Evolutionary conservation across 345 rosid genomes (phyloP), one percentile per base, ranked within the genome.

Genomic region (Citrus cavaleriei): DNA sequence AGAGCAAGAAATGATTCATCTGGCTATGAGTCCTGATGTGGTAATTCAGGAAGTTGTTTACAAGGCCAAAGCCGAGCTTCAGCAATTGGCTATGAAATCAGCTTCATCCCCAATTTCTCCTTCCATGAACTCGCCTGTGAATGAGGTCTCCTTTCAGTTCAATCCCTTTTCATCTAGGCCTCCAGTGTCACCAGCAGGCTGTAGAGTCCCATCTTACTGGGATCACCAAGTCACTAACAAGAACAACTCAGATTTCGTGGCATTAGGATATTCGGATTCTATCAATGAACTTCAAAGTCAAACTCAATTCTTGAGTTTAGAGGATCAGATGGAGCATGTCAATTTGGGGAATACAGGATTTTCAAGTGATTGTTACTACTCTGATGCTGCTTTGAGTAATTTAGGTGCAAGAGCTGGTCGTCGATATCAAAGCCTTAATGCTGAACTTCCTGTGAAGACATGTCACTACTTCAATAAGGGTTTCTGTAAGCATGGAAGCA

Each of bases 391-490:
- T 37, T 63, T 84, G 34, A 63, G 74, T 58, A 81, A 70, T 75
- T 54, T 81, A 18, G 76, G 80, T 37, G 75, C 79, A 5, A 80
- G 88, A 80, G 35, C 74, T 2, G 77, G 84, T 54, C 84, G 73
- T 2, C 72, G 79, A 5, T 70, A 78, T 81, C 73, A 68, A n/a
- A 72, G 77, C 77, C 59, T 75, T 21, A 58, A 55, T 18, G 92
- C 64, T 18, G 92, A 86, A 19, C 78, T 87, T 69, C 88, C 90
- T 0, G 75, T 79, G 7, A 91, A 86, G 87, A 85, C 76, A 6
- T 91, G 95, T 70, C 92, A 87, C 77, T 91, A 87, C 69, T 90
- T 81, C 83, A 91, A 81, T 82, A 88, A 87, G 82, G 95, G 93
- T 21, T 86, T 75, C 38, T 91, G 95, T 73, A 91, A 85, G 88